Evolutionary conservation across 192 early-diverging fungal genomes (phyloP).

Genomic region (Coemansia sp.): DNA sequence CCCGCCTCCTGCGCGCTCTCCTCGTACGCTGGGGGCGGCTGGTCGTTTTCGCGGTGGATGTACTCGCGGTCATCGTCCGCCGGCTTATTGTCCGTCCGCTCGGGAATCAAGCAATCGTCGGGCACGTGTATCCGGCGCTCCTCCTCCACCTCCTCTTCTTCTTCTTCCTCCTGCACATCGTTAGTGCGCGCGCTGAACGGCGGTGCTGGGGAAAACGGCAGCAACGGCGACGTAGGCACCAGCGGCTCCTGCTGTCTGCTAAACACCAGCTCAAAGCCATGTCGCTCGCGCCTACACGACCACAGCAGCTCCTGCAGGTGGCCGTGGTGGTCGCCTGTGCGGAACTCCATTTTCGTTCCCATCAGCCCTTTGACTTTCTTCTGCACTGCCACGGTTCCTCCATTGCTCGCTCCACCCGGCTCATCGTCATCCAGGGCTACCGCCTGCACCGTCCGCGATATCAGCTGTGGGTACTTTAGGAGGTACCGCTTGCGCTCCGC

Average conservation of each 20-base stretch:
- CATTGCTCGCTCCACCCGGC: not conserved
- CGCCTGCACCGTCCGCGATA: conserved; percentile 35
- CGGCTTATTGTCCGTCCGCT: conserved; percentile 29
- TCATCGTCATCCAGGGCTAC: conserved; percentile 11
- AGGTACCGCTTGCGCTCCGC: conserved; percentile 26
- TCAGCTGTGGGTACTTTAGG: conserved; percentile 20
- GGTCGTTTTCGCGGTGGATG: conserved; percentile 22
- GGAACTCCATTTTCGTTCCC: conserved; percentile 10
- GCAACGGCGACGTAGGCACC: conserved; percentile 5
- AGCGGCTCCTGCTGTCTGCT: conserved; percentile 11
- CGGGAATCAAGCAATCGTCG: conserved; percentile 21
- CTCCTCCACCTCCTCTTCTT: not conserved
- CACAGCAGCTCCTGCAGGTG: conserved; percentile 9
- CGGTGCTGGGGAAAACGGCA: not conserved
- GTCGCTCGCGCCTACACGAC: conserved; percentile 22
- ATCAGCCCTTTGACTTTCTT: conserved; percentile 16
- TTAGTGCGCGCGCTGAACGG: not conserved
- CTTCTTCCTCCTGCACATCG: not conserved
- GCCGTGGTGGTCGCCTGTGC: not conserved
- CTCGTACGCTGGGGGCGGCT: conserved; percentile 45
- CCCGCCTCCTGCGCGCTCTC: conserved; percentile 13
- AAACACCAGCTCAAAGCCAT: conserved; percentile 41
- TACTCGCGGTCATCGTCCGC: conserved; percentile 23
- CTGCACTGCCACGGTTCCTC: not conserved
- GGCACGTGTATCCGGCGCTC: conserved; percentile 9